phyloP scores from a whole-genome alignment of 129 eudicot genomes.

The Arctium lappa region DNA sequence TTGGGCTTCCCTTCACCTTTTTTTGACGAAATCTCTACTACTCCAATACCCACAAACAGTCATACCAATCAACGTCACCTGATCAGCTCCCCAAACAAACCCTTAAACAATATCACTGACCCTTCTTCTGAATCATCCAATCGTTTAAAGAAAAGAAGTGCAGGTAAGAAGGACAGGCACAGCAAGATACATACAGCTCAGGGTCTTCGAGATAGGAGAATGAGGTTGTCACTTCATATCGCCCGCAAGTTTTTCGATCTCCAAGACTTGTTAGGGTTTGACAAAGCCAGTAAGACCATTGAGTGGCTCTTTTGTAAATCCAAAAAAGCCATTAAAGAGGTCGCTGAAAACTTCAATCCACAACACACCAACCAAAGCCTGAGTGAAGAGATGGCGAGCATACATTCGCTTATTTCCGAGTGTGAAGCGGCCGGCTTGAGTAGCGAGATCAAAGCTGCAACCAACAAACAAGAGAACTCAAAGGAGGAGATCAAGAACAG shows the following conservation, averaged over 20 bases:
- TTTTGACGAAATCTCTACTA: constrained; percentile 19
- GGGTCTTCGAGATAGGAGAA: constrained; percentile 58
- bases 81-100: neutral
- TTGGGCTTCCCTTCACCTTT: constrained; percentile 39
- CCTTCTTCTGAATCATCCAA: constrained; percentile 25
- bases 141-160: constrained; percentile 15
- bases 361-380: constrained; percentile 12
- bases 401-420: neutral
- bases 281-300: constrained; percentile 59
- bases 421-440: neutral
- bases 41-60: constrained; percentile 3
- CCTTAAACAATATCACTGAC: neutral
- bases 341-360: constrained; percentile 19
- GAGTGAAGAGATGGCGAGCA: neutral
- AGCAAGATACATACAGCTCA: constrained; percentile 62
- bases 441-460: constrained; percentile 6
- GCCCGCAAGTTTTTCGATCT: constrained; percentile 67
- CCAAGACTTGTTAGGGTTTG: constrained; percentile 63
- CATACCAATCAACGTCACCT: constrained; percentile 7
- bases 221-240: constrained; percentile 56
- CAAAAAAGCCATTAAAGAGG: constrained; percentile 46
- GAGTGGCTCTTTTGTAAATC: constrained; percentile 69
- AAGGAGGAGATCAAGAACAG: constrained; percentile 17
- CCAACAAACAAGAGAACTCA: neutral
- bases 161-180: constrained; percentile 58